Base-by-base conservation (phyloP, 2,329 filamentous ascomycete genomes). In the Fusarium mangiferae region DNA sequence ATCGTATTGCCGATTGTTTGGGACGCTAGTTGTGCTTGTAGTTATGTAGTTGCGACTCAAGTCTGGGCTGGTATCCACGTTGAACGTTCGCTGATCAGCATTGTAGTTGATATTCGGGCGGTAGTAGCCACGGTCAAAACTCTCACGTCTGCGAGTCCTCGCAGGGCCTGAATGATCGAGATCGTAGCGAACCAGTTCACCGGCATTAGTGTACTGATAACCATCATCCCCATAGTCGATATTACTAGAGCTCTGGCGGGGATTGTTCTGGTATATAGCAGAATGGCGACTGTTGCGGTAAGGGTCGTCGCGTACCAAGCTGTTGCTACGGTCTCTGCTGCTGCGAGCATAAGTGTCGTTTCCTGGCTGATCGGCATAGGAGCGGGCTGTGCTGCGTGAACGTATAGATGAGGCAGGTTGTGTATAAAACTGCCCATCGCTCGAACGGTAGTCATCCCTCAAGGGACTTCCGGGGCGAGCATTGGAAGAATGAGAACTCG, bases 141-240 rank as follows among this genome's bases (percentile, higher is more conserved):
- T 91, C 54, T 91, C 89, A 35, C 86, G 87, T 24, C 88, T 84
- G 46, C 81, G 80, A 48, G 81, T 79, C 57, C 81, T 81, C 38
- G 83, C 79, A 9, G 84, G 83, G 35, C 82, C 83, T 36, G 85
- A 82, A 65, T 90, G 85, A 65, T 89, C 87, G 35, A 92, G 81
- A 77, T 92, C 90, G 74, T 91, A 91, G 57, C 87, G 84, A 41
- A 88, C 89, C 57, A 92, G 79, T 61, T 91, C 90, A 70, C 88
- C 86, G 20, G 89, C 89, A 66, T 89, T 91, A 14, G 90, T 91
- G 75, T 92, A 92, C 75, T 90, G 88, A 75, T 89, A 92, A 14
- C 87, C 89, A 52, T 90, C 87, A 36, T 89, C 87, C 18, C 87
- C 88, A 70, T 89, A 90, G 71, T 89, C 87, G 49, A 87, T 82